Evolutionary conservation across 345 rosid species (phyloP).

Genomic region (Hypericum perforatum): DNA sequence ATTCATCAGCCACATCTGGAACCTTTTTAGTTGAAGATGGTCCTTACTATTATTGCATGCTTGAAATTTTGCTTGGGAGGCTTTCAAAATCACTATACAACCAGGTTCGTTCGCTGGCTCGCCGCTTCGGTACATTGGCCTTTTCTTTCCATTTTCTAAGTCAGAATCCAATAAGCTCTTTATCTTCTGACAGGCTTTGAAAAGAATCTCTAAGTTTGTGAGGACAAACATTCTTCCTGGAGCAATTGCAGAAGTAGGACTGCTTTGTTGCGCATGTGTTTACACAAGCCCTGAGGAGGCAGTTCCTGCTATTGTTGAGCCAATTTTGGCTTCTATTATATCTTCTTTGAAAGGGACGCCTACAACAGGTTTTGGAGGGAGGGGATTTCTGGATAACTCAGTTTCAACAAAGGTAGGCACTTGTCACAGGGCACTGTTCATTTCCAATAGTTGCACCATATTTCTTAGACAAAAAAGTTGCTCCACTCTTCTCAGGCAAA

Average conservation of each 20-base stretch:
- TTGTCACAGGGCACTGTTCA: slow-evolving; percentile 17
- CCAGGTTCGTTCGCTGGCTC: slow-evolving; percentile 44
- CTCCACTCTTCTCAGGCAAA: slow-evolving; percentile 38
- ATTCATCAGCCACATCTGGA: slow-evolving; percentile 84
- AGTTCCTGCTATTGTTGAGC: slow-evolving; percentile 71
- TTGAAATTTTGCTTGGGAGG: slow-evolving; percentile 89
- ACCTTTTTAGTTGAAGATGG: slow-evolving; percentile 98
- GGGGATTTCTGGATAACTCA: slow-evolving; percentile 35
- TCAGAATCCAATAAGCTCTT: slow-evolving; percentile 8
- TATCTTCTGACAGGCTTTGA: slow-evolving; percentile 60
- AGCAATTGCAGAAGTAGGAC: slow-evolving; percentile 96
- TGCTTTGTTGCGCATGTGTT: slow-evolving; percentile 96
- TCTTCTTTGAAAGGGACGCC: slow-evolving; percentile 88
- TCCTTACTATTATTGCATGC: slow-evolving; percentile 95
- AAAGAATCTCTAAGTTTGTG: slow-evolving; percentile 90
- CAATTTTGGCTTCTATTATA: slow-evolving; percentile 61
- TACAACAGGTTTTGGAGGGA: slow-evolving; percentile 84
- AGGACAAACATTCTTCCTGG: slow-evolving; percentile 93
- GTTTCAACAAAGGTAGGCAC: slow-evolving; percentile 56
- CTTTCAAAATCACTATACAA: slow-evolving; percentile 70
- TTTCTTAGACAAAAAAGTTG: slow-evolving; percentile 12
- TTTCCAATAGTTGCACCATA: slow-evolving; percentile 10
- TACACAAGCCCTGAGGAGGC: slow-evolving; percentile 95
- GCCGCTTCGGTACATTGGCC: neutral
- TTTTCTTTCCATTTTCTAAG: neutral